A percentile compares a stretch with the other conserved stretches of the same genome.
These are phyloP conservation scores for Eutypella sp. DNA, from an alignment of 2,329 filamentous ascomycete genomes.

Conservation along the genomic window DNA sequence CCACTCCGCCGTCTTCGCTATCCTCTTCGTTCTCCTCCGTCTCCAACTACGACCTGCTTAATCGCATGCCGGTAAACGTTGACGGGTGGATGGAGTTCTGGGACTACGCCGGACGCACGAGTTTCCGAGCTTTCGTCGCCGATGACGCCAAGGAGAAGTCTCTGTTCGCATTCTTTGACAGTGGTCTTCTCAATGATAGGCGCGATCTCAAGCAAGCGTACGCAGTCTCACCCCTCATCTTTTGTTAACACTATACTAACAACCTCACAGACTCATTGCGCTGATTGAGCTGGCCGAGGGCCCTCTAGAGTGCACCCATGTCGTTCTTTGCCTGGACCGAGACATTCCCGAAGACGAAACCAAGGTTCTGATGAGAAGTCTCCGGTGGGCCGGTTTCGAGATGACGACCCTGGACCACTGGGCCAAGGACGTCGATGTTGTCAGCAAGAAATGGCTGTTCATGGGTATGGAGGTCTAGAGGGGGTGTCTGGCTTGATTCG, in stretches of 20 bases:
- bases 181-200: slow-evolving; percentile 51
- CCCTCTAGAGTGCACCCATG: slow-evolving; percentile 68
- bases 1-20: slow-evolving; percentile 30
- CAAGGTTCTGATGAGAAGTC: slow-evolving; percentile 68
- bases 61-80: slow-evolving; percentile 33
- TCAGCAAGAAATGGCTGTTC: slow-evolving; percentile 78
- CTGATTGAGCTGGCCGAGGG: slow-evolving; percentile 82
- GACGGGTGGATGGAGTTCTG: slow-evolving; percentile 70
- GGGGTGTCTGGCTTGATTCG: too few species aligned
- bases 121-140: slow-evolving; percentile 81
- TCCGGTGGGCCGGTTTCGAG: slow-evolving; percentile 92
- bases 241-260: slow-evolving; percentile 26
- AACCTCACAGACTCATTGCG: slow-evolving; percentile 65
- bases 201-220: slow-evolving; percentile 85
- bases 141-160: slow-evolving; percentile 65
- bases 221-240: slow-evolving; percentile 23
- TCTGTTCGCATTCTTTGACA: slow-evolving; percentile 84
- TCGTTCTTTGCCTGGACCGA: slow-evolving; percentile 79
- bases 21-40: slow-evolving; percentile 13
- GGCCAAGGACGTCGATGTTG: slow-evolving; percentile 57
- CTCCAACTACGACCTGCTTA: slow-evolving; percentile 20
- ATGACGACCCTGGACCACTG: slow-evolving; percentile 76
- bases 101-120: slow-evolving; percentile 79
- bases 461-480: slow-evolving; percentile 84
- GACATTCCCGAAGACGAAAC: slow-evolving; percentile 56